These are phyloP conservation scores for Dactylorhiza incarnata DNA, from an alignment of 106 monocot species.

Conservation along the genomic window DNA sequence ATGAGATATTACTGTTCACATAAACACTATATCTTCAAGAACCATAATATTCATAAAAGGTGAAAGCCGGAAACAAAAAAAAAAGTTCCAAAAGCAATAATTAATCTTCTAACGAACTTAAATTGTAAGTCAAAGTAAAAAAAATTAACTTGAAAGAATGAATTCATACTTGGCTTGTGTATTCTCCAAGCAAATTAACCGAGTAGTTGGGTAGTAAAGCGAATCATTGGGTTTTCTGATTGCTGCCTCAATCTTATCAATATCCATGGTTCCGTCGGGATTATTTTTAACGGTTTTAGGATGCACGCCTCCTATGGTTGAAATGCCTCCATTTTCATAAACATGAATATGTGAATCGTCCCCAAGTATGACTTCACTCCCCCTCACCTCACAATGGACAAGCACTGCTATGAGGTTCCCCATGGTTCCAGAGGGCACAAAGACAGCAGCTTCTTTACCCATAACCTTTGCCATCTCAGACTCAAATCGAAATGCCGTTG, in stretches of 20 bases:
- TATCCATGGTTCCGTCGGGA: constrained; percentile 82
- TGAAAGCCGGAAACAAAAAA: neutral
- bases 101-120: neutral
- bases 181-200: constrained; percentile 94
- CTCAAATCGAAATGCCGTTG: constrained; percentile 42
- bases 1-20: no score
- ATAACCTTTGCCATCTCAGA: constrained; percentile 47
- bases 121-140: neutral
- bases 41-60: no score
- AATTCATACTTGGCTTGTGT: constrained; percentile 87
- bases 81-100: neutral
- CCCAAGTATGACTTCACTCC: constrained; percentile 89
- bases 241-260: constrained; percentile 54
- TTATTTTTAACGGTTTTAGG: constrained; percentile 75
- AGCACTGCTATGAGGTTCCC: constrained; percentile 87
- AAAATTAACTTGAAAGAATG: neutral
- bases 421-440: constrained; percentile 98
- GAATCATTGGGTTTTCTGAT: constrained; percentile 50
- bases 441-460: constrained; percentile 79
- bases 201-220: constrained; percentile 79
- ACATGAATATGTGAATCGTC: constrained; percentile 88
- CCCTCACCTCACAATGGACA: constrained; percentile 88
- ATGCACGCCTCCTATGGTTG: constrained; percentile 82
- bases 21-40: no score
- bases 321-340: constrained; percentile 95